Conservation (phyloP, 352 stramenopile species). For the Globisporangium nunn region DNA sequence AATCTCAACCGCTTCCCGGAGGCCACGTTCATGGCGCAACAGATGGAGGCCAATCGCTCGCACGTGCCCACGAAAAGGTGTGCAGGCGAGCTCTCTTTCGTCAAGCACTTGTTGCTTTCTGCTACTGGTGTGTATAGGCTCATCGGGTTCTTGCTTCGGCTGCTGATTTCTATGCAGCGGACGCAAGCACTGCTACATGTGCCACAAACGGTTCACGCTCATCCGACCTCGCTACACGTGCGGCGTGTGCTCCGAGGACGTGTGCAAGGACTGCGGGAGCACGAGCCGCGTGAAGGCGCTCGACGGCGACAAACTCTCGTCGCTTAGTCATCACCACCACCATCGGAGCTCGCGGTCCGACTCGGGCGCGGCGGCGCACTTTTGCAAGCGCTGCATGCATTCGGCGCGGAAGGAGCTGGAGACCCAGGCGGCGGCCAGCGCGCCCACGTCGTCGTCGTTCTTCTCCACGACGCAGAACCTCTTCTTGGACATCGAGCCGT, state of each 20-base stretch:
- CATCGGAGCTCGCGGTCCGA: conserved; percentile 12
- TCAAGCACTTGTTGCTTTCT: too few species aligned
- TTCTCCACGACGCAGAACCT: conserved; percentile 28
- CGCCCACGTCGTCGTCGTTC: too few species aligned
- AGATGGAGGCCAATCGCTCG: conserved; percentile 42
- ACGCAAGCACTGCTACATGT: conserved; percentile 61
- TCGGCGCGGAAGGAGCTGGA: conserved; percentile 34
- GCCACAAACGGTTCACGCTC: conserved; percentile 69
- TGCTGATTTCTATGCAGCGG: conserved; percentile 24
- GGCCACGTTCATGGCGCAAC: conserved; percentile 48
- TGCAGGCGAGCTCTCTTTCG: conserved; percentile 4
- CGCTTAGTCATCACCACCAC: conserved; percentile 18
- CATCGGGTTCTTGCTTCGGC: neutral
- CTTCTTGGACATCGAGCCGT: conserved; percentile 20
- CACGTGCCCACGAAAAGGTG: conserved; percentile 34
- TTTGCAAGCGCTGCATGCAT: conserved; percentile 56
- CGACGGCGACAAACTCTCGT: conserved; percentile 31
- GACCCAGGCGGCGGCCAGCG: conserved; percentile 15
- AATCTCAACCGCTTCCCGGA: conserved; percentile 59
- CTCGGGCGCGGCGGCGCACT: conserved; percentile 22
- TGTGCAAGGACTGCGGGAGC: conserved; percentile 63
- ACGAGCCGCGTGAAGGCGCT: conserved; percentile 44
- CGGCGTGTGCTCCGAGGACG: conserved; percentile 59
- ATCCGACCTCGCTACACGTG: conserved; percentile 53
- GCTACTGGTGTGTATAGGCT: too few species aligned